Evolutionary conservation across 2,329 filamentous ascomycete species (phyloP).

Genomic region (Raffaelea deltoideospora): DNA sequence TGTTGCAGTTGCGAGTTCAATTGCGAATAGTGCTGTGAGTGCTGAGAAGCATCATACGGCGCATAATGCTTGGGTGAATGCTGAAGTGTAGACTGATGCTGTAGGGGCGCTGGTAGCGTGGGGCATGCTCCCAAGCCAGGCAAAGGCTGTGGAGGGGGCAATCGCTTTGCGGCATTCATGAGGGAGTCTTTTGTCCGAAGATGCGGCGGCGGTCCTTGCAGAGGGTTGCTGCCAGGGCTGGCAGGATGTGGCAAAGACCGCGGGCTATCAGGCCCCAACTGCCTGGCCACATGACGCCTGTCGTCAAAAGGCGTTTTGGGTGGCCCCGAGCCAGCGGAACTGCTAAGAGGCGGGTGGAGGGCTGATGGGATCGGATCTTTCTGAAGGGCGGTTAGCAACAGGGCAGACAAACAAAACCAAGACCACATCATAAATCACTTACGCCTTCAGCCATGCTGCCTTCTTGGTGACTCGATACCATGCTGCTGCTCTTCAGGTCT

Average conservation of each 20-base stretch:
- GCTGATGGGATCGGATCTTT: conserved; percentile 12
- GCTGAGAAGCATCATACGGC: too few species aligned
- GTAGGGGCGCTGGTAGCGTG: neutral
- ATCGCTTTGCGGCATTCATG: conserved; percentile 3
- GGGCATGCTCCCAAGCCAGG: conserved; percentile 2
- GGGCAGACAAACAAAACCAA: neutral
- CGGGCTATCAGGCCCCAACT: conserved; percentile 2
- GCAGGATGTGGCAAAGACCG: conserved; percentile 2
- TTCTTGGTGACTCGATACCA: conserved; percentile 15
- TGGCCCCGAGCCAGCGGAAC: conserved; percentile 7
- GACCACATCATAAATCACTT: conserved; percentile 5
- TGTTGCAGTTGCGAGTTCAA: too few species aligned
- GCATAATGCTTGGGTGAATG: neutral
- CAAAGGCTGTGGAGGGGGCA: conserved; percentile 6
- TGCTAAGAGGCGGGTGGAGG: conserved; percentile 7
- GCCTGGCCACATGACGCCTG: conserved; percentile 5
- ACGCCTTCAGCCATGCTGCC: conserved; percentile 33
- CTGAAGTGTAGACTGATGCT: neutral
- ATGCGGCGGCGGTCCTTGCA: conserved; percentile 4
- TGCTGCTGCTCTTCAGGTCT: conserved; percentile 23
- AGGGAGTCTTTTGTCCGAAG: conserved; percentile 7
- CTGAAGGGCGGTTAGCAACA: conserved; percentile 3
- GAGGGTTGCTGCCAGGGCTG: conserved; percentile 5
- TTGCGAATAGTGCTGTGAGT: too few species aligned
- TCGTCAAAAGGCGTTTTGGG: conserved; percentile 8